Conservation (phyloP, 1,139 yeast species). For the Pneumocystis jirovecii region DNA sequence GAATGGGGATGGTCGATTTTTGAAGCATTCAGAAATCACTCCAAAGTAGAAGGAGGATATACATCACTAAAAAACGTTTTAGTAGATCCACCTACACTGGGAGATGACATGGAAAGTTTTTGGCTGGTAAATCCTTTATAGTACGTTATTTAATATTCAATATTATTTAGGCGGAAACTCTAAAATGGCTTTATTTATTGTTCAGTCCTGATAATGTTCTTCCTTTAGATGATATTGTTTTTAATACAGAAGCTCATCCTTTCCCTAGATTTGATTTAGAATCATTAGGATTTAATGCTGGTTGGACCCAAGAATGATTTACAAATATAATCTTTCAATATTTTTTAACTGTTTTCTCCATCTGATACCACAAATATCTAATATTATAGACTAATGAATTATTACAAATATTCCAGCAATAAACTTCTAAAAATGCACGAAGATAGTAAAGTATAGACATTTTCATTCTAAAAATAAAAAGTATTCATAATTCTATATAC, state of each 20-base stretch:
- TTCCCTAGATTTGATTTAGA: background rate
- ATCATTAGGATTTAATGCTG: background rate
- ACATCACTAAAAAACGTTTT: slow-evolving; percentile 56
- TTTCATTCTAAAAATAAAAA: background rate
- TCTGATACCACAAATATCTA: too few relatives aligned
- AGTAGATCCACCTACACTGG: slow-evolving; percentile 29
- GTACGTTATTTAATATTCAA: background rate
- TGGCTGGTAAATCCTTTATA: slow-evolving; percentile 37
- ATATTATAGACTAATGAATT: too few relatives aligned
- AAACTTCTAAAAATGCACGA: background rate
- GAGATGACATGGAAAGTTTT: slow-evolving; percentile 77
- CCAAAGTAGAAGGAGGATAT: slow-evolving; percentile 43
- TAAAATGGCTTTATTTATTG: slow-evolving; percentile 70
- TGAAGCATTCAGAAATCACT: slow-evolving; percentile 47
- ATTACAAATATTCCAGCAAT: background rate
- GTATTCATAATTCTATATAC: background rate
- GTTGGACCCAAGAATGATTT: background rate
- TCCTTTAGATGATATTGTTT: slow-evolving; percentile 41
- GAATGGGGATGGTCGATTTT: slow-evolving; percentile 86
- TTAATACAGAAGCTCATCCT: slow-evolving; percentile 92
- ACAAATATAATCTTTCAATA: background rate
- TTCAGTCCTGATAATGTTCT: slow-evolving; percentile 29
- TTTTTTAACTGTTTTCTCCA: background rate
- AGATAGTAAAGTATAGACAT: background rate
- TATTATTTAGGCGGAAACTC: slow-evolving; percentile 48